These are phyloP conservation scores for Hyphodiscus sp. DNA, from an alignment of 2,329 filamentous ascomycete species.

Conservation along the genomic window DNA sequence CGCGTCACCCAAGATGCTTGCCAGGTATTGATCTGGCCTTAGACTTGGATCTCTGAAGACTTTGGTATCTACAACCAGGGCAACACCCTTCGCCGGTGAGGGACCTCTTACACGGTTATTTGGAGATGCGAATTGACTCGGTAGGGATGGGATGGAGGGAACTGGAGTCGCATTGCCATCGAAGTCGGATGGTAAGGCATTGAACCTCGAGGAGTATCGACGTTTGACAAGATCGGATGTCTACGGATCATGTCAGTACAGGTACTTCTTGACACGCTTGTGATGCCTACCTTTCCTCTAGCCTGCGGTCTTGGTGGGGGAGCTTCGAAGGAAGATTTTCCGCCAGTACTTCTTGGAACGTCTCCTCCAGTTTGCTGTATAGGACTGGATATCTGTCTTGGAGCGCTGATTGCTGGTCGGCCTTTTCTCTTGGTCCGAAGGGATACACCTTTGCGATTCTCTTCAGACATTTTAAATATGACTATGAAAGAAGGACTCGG, in stretches of 20 bases:
- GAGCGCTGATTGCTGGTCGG: conserved; percentile 56
- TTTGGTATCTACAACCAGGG: conserved; percentile 67
- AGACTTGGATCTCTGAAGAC: conserved; percentile 75
- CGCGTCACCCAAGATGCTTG: conserved; percentile 35
- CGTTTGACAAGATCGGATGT: conserved; percentile 84
- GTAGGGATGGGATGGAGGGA: conserved; percentile 64
- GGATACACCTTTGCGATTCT: conserved; percentile 52
- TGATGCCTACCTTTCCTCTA: conserved; percentile 47
- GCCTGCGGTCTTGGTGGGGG: conserved; percentile 43
- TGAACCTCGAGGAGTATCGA: conserved; percentile 89
- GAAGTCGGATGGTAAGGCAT: conserved; percentile 65
- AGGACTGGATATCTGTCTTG: conserved; percentile 56
- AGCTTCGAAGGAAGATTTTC: conserved; percentile 27
- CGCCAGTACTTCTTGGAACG: conserved; percentile 32
- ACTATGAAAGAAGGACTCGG: background rate
- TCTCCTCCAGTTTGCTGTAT: conserved; percentile 44
- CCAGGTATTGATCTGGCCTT: conserved; percentile 67
- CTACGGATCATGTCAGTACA: conserved; percentile 24
- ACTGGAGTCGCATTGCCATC: conserved; percentile 61
- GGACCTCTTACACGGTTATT: conserved; percentile 22
- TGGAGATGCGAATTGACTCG: conserved; percentile 38
- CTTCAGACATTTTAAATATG: conserved; percentile 48
- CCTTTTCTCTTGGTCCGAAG: conserved; percentile 56
- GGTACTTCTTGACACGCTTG: background rate
- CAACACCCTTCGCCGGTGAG: conserved; percentile 36